phyloP scores from a whole-genome alignment of 371 early-diverging fungal genomes.

The Saksenaea vasiformis region DNA sequence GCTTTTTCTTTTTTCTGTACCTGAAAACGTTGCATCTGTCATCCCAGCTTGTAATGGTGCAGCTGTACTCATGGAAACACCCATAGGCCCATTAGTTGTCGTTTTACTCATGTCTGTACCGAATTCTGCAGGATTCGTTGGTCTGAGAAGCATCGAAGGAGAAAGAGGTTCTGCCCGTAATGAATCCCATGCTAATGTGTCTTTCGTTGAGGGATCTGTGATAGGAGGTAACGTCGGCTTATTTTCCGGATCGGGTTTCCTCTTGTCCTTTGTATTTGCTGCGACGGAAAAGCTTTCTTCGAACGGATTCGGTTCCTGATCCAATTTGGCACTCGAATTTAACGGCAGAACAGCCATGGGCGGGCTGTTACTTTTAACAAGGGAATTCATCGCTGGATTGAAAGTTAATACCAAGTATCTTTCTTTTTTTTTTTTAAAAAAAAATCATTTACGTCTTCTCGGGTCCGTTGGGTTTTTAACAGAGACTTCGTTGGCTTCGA shows the following conservation, averaged over 20 bases:
- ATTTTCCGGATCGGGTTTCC: background rate
- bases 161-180: constrained; percentile 73
- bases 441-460: background rate
- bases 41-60: background rate
- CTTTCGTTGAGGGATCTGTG: constrained; percentile 47
- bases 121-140: constrained; percentile 48
- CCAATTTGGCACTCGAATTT: constrained; percentile 60
- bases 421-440: background rate
- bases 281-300: constrained; percentile 76
- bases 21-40: background rate
- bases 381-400: background rate
- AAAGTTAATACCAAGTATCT: background rate
- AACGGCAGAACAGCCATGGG: constrained; percentile 44
- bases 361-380: constrained; percentile 19
- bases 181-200: constrained; percentile 62
- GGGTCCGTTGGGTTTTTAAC: constrained; percentile 4
- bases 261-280: constrained; percentile 12
- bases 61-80: background rate
- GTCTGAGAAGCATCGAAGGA: constrained; percentile 74
- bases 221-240: constrained; percentile 48
- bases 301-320: constrained; percentile 88
- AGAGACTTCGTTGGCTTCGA: constrained; percentile 2
- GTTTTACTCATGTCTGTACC: background rate
- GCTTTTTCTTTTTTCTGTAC: too few species aligned
- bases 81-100: background rate